phyloP scores from a whole-genome alignment of 106 monocot genomes.

The Phalaenopsis aphrodite region DNA sequence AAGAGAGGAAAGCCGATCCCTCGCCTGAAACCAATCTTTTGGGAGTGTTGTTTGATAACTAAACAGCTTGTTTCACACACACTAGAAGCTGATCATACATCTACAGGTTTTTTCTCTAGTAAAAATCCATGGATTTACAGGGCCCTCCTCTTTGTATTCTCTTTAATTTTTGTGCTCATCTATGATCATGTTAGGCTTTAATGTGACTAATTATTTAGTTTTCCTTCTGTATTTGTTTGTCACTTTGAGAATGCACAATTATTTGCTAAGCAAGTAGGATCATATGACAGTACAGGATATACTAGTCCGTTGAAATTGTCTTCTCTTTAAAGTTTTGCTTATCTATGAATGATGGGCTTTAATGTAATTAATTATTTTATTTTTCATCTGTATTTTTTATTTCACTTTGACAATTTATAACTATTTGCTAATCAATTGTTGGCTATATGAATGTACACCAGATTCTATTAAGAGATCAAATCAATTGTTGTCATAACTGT shows the following conservation, averaged over 20 bases:
- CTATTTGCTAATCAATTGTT: not conserved
- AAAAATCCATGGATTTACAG: too few species aligned
- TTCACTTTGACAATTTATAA: not conserved
- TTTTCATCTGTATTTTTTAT: not conserved
- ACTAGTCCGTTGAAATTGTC: not conserved
- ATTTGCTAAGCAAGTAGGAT: not conserved
- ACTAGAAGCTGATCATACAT: not conserved
- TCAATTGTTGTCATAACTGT: not conserved
- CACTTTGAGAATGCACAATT: not conserved
- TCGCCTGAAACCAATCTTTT: constrained; percentile 21
- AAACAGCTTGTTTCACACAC: not conserved
- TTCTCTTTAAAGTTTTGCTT: too few species aligned
- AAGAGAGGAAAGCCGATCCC: constrained; percentile 19
- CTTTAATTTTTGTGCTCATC: too few species aligned
- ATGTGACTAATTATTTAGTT: not conserved
- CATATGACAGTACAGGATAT: not conserved
- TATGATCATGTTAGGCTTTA: too few species aligned
- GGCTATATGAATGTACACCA: not conserved
- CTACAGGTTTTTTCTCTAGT: not conserved
- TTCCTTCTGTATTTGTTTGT: not conserved
- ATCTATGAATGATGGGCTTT: too few species aligned
- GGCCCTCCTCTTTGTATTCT: too few species aligned
- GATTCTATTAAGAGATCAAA: not conserved
- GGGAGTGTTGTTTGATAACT: constrained; percentile 26
- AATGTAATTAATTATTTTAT: not conserved